phyloP scores from a whole-genome alignment of 805 yeast genomes.

The Naumovozyma castellii region DNA sequence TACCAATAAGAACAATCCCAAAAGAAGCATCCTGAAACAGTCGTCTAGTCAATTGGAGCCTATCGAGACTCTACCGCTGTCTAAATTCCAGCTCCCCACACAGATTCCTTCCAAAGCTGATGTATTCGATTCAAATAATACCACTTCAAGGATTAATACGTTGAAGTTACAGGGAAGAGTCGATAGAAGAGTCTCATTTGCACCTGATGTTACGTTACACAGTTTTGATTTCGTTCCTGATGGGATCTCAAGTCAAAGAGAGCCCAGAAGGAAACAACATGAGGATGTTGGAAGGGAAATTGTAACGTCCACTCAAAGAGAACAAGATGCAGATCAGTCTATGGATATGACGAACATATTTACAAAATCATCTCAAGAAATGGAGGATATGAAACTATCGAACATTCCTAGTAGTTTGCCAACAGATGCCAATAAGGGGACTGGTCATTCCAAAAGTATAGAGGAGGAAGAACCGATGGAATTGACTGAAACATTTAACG shows the following conservation, averaged over 20 bases:
- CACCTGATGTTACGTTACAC: slow-evolving; percentile 63
- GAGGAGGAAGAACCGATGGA: slow-evolving; percentile 7
- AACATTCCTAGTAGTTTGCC: not conserved
- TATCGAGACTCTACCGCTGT: slow-evolving; percentile 2
- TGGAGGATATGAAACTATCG: not conserved
- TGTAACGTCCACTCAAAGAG: not conserved
- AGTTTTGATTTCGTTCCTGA: slow-evolving; percentile 37
- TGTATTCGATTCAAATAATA: slow-evolving; percentile 17
- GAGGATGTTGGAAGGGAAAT: not conserved
- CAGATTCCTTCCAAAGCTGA: slow-evolving; percentile 7
- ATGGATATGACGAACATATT: not conserved
- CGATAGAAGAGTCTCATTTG: slow-evolving; percentile 60
- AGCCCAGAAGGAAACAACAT: not conserved
- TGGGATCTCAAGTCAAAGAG: slow-evolving; percentile 1
- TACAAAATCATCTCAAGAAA: not conserved
- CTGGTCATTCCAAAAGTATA: too few relatives aligned
- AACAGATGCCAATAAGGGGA: too few relatives aligned
- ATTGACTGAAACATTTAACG: not conserved
- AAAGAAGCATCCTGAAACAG: slow-evolving; percentile 9
- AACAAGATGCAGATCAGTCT: not conserved
- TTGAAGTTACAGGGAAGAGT: slow-evolving; percentile 10
- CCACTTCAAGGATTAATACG: slow-evolving; percentile 23
- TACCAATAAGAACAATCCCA: not conserved
- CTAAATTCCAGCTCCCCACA: slow-evolving; percentile 6
- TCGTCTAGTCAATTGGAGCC: slow-evolving; percentile 3